Percentiles rank a stretch among this genome's conserved stretches.
Conservation (phyloP, 2,329 filamentous ascomycete genomes). For the Dactylellina leptospora region DNA sequence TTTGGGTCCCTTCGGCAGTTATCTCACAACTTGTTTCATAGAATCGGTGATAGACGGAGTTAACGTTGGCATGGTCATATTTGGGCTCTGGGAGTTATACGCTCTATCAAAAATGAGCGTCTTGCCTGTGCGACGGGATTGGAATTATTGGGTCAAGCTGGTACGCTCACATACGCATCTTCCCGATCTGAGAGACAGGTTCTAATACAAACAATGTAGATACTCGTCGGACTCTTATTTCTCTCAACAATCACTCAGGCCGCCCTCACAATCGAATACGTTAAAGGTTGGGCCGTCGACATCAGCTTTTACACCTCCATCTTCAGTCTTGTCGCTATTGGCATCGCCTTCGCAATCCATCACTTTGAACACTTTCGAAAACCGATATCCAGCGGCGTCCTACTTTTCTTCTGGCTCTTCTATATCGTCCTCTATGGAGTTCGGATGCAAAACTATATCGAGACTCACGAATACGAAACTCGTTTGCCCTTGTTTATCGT, state of each 20-base stretch:
- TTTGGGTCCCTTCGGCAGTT: constrained; percentile 80
- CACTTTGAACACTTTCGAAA: constrained; percentile 86
- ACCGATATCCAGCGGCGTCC: constrained; percentile 84
- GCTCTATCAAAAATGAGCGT: constrained; percentile 77
- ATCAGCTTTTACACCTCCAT: constrained; percentile 86
- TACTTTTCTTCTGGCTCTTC: constrained; percentile 90
- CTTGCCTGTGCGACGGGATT: constrained; percentile 77
- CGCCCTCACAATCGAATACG: constrained; percentile 75
- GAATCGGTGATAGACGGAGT: constrained; percentile 86
- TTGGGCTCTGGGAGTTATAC: constrained; percentile 80
- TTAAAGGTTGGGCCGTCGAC: constrained; percentile 76
- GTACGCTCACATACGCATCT: constrained; percentile 63
- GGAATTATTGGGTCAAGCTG: constrained; percentile 93
- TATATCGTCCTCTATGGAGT: constrained; percentile 79
- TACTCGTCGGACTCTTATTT: constrained; percentile 64
- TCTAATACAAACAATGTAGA: constrained; percentile 12
- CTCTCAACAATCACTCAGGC: constrained; percentile 74
- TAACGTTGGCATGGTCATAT: constrained; percentile 78
- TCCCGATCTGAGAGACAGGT: not conserved
- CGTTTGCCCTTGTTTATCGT: constrained; percentile 78
- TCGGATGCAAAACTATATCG: constrained; percentile 85
- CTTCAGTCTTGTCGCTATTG: constrained; percentile 75
- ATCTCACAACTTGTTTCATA: constrained; percentile 97
- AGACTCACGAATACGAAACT: constrained; percentile 74
- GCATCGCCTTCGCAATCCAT: constrained; percentile 79